These are phyloP conservation scores for Cyberlindnera mrakii DNA, from an alignment of 805 yeast species.

Conservation along the genomic window DNA sequence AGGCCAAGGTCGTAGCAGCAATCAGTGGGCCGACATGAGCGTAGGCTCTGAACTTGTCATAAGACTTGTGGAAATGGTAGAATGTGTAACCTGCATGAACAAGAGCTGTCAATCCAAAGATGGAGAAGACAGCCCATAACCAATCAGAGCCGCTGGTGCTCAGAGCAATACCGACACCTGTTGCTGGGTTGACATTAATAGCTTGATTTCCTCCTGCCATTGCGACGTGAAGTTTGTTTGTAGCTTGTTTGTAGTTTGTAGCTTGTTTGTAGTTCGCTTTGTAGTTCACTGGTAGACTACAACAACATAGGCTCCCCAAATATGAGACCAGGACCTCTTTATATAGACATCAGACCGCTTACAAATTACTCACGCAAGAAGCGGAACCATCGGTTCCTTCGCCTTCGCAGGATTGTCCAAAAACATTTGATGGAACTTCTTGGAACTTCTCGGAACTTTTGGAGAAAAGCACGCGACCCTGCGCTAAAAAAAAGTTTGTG, in stretches of 20 bases:
- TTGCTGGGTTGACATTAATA: conserved; percentile 16
- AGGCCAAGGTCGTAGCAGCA: conserved; percentile 36
- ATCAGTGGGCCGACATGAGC: conserved; percentile 37
- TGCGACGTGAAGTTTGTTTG: not conserved
- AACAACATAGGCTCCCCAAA: too few relatives aligned
- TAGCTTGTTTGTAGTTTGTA: not conserved
- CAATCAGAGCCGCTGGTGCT: conserved; percentile 59
- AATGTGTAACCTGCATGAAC: conserved; percentile 17
- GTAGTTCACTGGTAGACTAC: not conserved
- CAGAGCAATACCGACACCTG: conserved; percentile 40
- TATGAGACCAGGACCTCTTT: too few relatives aligned
- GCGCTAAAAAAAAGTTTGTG: too few relatives aligned
- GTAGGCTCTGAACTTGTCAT: conserved; percentile 24
- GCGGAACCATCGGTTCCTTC: too few relatives aligned
- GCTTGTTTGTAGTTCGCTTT: not conserved
- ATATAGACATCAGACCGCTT: too few relatives aligned
- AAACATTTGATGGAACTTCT: too few relatives aligned
- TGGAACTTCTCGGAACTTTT: too few relatives aligned
- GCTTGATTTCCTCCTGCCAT: conserved; percentile 23
- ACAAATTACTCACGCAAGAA: too few relatives aligned
- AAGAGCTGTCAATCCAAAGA: conserved; percentile 36
- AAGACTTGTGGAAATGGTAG: conserved; percentile 18
- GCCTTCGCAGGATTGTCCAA: too few relatives aligned
- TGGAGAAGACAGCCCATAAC: conserved; percentile 57
- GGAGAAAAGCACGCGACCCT: too few relatives aligned